Percentiles rank a stretch among this genome's conserved stretches.
Evolutionary conservation across 164 flowering plant genomes (phyloP).

Genomic region (Tetracentron sinense): DNA sequence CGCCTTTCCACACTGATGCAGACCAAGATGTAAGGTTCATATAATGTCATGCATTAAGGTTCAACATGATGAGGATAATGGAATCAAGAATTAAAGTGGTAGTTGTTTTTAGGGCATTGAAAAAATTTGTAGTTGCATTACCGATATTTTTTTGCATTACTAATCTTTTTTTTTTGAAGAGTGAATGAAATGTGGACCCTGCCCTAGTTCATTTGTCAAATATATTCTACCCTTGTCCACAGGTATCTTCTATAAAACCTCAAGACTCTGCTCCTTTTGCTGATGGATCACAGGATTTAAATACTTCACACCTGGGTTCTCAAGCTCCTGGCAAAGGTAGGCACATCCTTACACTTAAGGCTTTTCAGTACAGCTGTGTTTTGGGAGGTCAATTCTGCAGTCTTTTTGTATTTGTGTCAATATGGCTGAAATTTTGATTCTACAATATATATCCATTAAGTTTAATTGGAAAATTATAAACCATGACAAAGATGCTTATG

Average conservation of each 20-base stretch:
- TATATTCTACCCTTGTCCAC: constrained; percentile 10
- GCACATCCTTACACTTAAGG: not conserved
- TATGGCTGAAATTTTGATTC: not conserved
- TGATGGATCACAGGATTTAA: constrained; percentile 49
- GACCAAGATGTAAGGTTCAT: no score
- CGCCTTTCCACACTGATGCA: no score
- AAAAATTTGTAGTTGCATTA: no score
- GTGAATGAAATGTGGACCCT: no score
- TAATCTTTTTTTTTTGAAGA: not conserved
- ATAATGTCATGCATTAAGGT: no score
- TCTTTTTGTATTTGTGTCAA: not conserved
- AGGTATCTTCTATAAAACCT: constrained; percentile 50
- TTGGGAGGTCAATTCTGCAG: not conserved
- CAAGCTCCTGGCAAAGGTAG: constrained; percentile 54
- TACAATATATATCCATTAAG: no score
- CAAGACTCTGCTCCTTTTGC: constrained; percentile 41
- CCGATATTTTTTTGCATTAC: no score
- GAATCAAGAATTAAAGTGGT: no score
- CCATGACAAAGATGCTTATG: not conserved
- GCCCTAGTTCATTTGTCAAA: not conserved
- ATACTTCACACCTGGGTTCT: constrained; percentile 37
- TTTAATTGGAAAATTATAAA: not conserved
- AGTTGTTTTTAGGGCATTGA: no score
- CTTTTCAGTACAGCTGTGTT: not conserved
- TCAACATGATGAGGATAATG: no score